Evolutionary conservation across 805 yeast genomes (phyloP).

Genomic region (Candida nonsorbophila): DNA sequence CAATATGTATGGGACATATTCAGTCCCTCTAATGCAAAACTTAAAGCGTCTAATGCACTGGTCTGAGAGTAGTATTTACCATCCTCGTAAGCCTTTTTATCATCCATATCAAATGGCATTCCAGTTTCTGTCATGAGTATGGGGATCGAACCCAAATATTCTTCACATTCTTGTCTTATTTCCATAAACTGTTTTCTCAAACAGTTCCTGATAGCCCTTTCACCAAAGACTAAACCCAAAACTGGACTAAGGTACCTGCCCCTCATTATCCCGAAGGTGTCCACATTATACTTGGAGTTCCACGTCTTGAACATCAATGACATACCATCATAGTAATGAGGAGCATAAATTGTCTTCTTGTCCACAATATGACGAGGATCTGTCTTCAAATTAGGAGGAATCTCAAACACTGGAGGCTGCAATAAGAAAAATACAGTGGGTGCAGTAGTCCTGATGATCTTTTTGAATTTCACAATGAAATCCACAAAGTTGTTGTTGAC

Average conservation of each 20-base stretch:
- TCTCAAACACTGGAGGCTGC: constrained; percentile 77
- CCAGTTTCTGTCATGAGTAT: constrained; percentile 91
- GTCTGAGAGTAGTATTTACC: constrained; percentile 74
- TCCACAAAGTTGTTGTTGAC: constrained; percentile 60
- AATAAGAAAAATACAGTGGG: constrained; percentile 53
- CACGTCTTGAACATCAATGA: constrained; percentile 88
- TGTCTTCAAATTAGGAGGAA: constrained; percentile 63
- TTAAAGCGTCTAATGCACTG: constrained; percentile 76
- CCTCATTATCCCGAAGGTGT: constrained; percentile 83
- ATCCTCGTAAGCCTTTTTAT: constrained; percentile 58
- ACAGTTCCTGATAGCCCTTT: constrained; percentile 66
- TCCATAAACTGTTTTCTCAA: constrained; percentile 63
- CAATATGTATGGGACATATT: constrained; percentile 74
- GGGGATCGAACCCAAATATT: constrained; percentile 65
- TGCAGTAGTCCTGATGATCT: constrained; percentile 38
- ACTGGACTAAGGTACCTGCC: constrained; percentile 69
- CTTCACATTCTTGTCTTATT: constrained; percentile 59
- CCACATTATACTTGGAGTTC: constrained; percentile 79
- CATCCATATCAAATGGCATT: constrained; percentile 94
- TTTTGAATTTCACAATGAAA: constrained; percentile 50
- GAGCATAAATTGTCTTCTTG: constrained; percentile 64
- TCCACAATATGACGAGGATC: constrained; percentile 49
- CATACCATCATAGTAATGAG: constrained; percentile 94
- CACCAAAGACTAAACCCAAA: constrained; percentile 78
- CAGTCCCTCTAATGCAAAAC: constrained; percentile 71